phyloP scores from a whole-genome alignment of 192 early-diverging fungal genomes.

The Backusella australiensis region DNA sequence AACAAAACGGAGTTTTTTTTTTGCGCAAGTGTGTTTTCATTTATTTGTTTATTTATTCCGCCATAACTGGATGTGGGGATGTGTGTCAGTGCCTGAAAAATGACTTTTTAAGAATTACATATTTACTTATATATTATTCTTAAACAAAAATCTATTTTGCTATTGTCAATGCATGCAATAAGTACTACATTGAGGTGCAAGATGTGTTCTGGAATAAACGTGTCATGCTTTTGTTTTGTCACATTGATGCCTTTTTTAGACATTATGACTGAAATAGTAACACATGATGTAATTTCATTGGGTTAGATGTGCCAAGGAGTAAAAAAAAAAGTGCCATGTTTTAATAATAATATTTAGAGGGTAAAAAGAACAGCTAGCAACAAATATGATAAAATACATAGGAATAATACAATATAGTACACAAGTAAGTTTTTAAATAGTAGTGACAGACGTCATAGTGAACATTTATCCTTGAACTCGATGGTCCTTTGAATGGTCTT shows the following conservation, averaged over 20 bases:
- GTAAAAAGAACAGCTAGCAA: background rate
- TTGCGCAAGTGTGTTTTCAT: background rate
- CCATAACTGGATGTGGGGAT: background rate
- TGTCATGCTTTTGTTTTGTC: background rate
- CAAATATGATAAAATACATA: background rate
- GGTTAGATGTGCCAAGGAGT: background rate
- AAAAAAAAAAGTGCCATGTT: background rate
- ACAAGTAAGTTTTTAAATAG: background rate
- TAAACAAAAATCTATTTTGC: background rate
- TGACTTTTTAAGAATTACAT: background rate
- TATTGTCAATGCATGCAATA: background rate
- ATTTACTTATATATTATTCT: background rate
- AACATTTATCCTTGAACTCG: background rate
- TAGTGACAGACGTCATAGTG: background rate
- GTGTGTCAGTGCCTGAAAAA: background rate
- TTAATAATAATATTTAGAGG: background rate
- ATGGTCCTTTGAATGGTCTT: background rate
- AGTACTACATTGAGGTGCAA: background rate
- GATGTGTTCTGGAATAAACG: background rate
- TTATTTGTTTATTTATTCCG: background rate
- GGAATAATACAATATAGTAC: slow-evolving; percentile 7
- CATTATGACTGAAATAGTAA: background rate
- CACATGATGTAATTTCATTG: background rate
- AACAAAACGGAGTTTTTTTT: background rate
- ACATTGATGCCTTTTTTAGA: background rate